phyloP scores from a whole-genome alignment of 768 basidiomycete species.

The Tylopilus rubrobrunneus region DNA sequence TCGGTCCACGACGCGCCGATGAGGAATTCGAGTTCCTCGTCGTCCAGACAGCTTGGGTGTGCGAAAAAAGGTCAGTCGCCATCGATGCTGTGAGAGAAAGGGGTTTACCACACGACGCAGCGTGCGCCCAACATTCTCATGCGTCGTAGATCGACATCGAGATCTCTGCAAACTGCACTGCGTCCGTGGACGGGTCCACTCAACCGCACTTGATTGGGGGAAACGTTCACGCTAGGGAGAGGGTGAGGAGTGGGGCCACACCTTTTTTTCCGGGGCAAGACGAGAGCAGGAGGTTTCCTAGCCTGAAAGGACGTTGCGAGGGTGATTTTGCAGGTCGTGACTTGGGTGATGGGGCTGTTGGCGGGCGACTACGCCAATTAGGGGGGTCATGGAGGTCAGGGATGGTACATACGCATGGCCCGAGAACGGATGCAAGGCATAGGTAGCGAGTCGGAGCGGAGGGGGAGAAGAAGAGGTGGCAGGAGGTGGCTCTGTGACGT shows the following conservation, averaged over 20 bases:
- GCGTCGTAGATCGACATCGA: conserved; percentile 70
- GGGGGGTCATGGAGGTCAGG: neutral
- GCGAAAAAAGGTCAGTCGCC: neutral
- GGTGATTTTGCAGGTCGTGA: conserved; percentile 6
- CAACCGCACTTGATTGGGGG: conserved; percentile 51
- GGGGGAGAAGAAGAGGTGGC: neutral
- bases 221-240: neutral
- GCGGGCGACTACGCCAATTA: conserved; percentile 14
- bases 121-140: conserved; percentile 71
- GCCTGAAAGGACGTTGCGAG: conserved; percentile 23
- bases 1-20: conserved; percentile 78
- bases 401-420: conserved; percentile 10
- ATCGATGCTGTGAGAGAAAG: neutral
- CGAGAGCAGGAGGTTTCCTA: conserved; percentile 87
- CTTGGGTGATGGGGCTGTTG: conserved; percentile 18
- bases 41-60: conserved; percentile 69
- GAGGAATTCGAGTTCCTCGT: conserved; percentile 76
- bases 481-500: neutral
- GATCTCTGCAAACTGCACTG: conserved; percentile 76
- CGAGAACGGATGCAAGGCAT: conserved; percentile 18
- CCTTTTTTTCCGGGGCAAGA: conserved; percentile 97
- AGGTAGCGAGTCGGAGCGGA: neutral
- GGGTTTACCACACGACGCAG: conserved; percentile 72
- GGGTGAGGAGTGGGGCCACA: conserved; percentile 22
- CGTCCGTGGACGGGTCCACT: conserved; percentile 76